These are phyloP conservation scores for Coniferiporia weirii DNA, from an alignment of 1,284 basidiomycete species.

Conservation along the genomic window DNA sequence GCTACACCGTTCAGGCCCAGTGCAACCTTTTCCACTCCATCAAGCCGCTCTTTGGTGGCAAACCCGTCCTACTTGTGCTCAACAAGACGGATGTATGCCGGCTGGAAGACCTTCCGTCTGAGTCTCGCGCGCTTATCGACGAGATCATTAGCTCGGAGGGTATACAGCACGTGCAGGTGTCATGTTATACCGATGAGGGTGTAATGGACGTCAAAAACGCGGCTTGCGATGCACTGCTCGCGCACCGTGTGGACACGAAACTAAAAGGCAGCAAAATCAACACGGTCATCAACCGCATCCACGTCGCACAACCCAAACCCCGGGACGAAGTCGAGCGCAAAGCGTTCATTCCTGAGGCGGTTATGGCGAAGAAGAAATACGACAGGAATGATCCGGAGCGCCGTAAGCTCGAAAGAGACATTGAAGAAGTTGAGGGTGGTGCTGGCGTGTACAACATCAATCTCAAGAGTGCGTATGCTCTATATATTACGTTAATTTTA, in stretches of 20 bases:
- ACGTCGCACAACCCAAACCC: conserved; percentile 85
- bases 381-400: conserved; percentile 81
- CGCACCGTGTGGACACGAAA: conserved; percentile 89
- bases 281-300: conserved; percentile 86
- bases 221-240: conserved; percentile 88
- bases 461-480: conserved; percentile 62
- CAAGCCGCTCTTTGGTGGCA: conserved; percentile 90
- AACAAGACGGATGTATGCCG: conserved; percentile 94
- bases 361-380: conserved; percentile 75
- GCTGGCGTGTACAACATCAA: conserved; percentile 89
- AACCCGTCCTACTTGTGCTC: conserved; percentile 88
- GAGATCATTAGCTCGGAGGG: conserved; percentile 76
- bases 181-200: conserved; percentile 92
- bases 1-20: conserved; percentile 91
- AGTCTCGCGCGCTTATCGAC: conserved; percentile 74
- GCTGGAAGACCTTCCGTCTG: conserved; percentile 73
- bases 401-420: conserved; percentile 66
- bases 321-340: conserved; percentile 81
- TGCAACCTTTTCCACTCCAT: conserved; percentile 98
- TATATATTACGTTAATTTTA: conserved; percentile 1
- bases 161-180: conserved; percentile 76
- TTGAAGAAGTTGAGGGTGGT: conserved; percentile 80
- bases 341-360: conserved; percentile 82
- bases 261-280: conserved; percentile 92
- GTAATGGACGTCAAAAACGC: conserved; percentile 92